Evolutionary conservation across 1,284 basidiomycete genomes (phyloP).

Genomic region (Rhodotorula sp.): DNA sequence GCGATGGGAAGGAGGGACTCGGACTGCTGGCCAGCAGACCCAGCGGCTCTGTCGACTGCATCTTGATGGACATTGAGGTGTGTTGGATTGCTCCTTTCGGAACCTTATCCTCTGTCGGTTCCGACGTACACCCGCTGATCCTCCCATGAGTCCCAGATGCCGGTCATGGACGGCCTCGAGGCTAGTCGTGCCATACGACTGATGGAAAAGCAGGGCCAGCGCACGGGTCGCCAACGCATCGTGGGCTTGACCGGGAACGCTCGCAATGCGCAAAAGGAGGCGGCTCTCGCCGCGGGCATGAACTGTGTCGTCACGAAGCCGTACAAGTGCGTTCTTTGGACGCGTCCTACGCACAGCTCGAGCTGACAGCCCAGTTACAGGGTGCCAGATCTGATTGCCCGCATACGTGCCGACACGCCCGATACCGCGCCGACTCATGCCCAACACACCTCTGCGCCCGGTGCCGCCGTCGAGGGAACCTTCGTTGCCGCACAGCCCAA

Average conservation of each 20-base stretch:
- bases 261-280: conserved; percentile 20
- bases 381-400: conserved; percentile 23
- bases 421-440: background rate
- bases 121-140: no score
- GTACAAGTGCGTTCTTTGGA: conserved; percentile 22
- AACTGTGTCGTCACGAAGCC: conserved; percentile 34
- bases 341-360: no score
- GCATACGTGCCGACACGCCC: conserved; percentile 10
- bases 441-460: background rate
- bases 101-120: no score
- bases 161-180: conserved; percentile 27
- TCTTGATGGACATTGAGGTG: conserved; percentile 37
- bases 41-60: conserved; percentile 14
- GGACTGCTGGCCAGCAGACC: conserved; percentile 4
- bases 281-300: conserved; percentile 28
- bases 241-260: conserved; percentile 36
- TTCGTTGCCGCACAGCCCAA: background rate
- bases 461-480: background rate
- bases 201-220: conserved; percentile 12
- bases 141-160: conserved; percentile 8
- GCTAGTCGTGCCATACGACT: conserved; percentile 28
- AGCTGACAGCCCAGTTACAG: background rate
- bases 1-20: conserved; percentile 33
- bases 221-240: conserved; percentile 12
- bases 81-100: no score